phyloP scores from a whole-genome alignment of 805 yeast genomes.

The Danielozyma ontarioensis region DNA sequence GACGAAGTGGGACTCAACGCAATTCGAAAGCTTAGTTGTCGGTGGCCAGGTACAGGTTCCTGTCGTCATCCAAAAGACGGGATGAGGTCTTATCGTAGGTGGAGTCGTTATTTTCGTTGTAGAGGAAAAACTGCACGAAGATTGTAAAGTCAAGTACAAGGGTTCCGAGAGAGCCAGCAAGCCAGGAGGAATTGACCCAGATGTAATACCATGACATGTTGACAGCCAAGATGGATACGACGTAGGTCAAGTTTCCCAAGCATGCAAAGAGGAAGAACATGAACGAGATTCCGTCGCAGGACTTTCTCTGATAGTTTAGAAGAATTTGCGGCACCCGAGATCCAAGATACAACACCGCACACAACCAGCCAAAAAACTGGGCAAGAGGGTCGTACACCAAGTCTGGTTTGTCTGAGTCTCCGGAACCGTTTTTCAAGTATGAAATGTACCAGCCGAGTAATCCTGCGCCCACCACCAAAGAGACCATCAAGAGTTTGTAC shows the following conservation, averaged over 20 bases:
- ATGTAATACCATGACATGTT: slow-evolving; percentile 67
- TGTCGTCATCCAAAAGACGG: too few relatives aligned
- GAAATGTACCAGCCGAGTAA: slow-evolving; percentile 83
- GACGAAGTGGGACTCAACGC: too few relatives aligned
- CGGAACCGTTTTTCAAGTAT: slow-evolving; percentile 38
- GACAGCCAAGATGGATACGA: slow-evolving; percentile 74
- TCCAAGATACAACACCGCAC: slow-evolving; percentile 74
- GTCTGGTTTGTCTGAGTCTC: slow-evolving; percentile 30
- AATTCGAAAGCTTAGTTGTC: too few relatives aligned
- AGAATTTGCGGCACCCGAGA: slow-evolving; percentile 91
- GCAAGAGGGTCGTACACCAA: slow-evolving; percentile 70
- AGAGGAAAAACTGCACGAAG: slow-evolving; percentile 79
- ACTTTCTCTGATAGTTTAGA: slow-evolving; percentile 77
- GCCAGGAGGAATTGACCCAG: slow-evolving; percentile 84
- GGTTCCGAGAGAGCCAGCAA: slow-evolving; percentile 88
- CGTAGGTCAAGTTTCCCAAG: slow-evolving; percentile 88
- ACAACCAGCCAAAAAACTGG: slow-evolving; percentile 80
- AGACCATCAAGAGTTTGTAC: slow-evolving; percentile 48
- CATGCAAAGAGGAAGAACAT: slow-evolving; percentile 93
- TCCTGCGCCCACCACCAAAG: slow-evolving; percentile 70
- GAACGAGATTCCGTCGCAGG: slow-evolving; percentile 93
- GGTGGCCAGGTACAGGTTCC: too few relatives aligned
- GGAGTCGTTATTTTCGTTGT: slow-evolving; percentile 37
- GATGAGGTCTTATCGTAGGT: neutral
- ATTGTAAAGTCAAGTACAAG: slow-evolving; percentile 77